phyloP scores from a whole-genome alignment of 139 green algal species.

The Trebouxia sp. region DNA sequence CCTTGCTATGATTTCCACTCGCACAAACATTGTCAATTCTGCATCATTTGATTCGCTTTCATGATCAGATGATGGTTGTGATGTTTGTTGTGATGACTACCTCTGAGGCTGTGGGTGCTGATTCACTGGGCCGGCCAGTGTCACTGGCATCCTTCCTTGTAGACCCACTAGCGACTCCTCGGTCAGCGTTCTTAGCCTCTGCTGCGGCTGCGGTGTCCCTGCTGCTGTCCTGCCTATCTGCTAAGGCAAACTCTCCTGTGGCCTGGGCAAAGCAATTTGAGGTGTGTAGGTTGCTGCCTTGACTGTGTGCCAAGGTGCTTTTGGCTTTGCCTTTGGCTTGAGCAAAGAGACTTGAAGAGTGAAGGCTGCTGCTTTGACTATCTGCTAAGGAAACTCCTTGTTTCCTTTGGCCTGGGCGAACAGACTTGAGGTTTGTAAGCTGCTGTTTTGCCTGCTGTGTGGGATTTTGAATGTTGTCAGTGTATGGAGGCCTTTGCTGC shows the following conservation, averaged over 20 bases:
- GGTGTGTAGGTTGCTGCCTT: background rate
- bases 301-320: background rate
- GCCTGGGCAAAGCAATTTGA: no score
- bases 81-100: no score
- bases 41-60: no score
- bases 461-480: background rate
- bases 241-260: background rate
- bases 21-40: no score
- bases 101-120: background rate
- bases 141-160: conserved; percentile 12
- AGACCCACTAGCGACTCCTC: background rate
- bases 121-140: background rate
- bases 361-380: background rate
- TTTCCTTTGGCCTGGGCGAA: no score
- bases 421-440: no score
- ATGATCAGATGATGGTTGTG: no score
- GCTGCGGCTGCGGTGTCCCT: background rate
- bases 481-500: background rate
- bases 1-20: no score
- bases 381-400: background rate
- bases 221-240: background rate
- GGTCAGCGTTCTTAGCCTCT: background rate
- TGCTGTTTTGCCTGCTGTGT: background rate
- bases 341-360: background rate
- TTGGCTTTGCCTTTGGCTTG: no score